A percentile compares a stretch with the other conserved stretches of the same genome.
Conservation (phyloP, 2,329 filamentous ascomycete genomes). For the Fusarium verticillioides region DNA sequence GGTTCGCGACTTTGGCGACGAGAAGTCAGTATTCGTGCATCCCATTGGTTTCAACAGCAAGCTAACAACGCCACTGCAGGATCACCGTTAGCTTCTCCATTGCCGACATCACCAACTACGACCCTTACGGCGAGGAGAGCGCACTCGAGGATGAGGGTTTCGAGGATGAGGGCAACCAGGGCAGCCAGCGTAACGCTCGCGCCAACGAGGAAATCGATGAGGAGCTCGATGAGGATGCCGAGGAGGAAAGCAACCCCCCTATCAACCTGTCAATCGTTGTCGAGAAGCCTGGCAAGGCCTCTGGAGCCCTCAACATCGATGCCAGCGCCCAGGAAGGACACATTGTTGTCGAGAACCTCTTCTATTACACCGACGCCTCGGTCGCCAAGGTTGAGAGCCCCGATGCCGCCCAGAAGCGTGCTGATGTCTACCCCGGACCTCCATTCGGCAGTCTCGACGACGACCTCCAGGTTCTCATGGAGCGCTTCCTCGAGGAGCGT, state of each 20-base stretch:
- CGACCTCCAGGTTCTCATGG: slow-evolving; percentile 90
- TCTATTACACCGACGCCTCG: slow-evolving; percentile 82
- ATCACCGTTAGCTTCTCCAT: slow-evolving; percentile 59
- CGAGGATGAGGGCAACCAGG: slow-evolving; percentile 56
- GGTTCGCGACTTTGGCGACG: slow-evolving; percentile 83
- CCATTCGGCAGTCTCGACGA: slow-evolving; percentile 95
- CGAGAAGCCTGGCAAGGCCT: slow-evolving; percentile 79
- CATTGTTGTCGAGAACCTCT: slow-evolving; percentile 90
- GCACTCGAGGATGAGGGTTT: slow-evolving; percentile 55
- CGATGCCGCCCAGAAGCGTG: slow-evolving; percentile 80
- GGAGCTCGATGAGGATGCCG: slow-evolving; percentile 60
- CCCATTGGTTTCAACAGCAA: slow-evolving; percentile 14
- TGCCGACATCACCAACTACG: slow-evolving; percentile 54
- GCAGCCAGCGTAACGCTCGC: slow-evolving; percentile 62
- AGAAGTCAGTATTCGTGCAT: slow-evolving; percentile 72
- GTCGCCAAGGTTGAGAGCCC: slow-evolving; percentile 80
- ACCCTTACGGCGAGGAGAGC: slow-evolving; percentile 53
- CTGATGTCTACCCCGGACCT: slow-evolving; percentile 87
- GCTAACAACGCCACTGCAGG: slow-evolving; percentile 43
- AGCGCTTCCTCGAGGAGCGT: slow-evolving; percentile 94
- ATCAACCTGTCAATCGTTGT: slow-evolving; percentile 87
- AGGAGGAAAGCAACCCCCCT: slow-evolving; percentile 74
- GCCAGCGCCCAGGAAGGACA: slow-evolving; percentile 86
- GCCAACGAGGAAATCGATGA: slow-evolving; percentile 42
- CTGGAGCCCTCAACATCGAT: slow-evolving; percentile 86